phyloP scores from a whole-genome alignment of 495 filamentous ascomycete genomes.

The Jackrogersella multiformis region DNA sequence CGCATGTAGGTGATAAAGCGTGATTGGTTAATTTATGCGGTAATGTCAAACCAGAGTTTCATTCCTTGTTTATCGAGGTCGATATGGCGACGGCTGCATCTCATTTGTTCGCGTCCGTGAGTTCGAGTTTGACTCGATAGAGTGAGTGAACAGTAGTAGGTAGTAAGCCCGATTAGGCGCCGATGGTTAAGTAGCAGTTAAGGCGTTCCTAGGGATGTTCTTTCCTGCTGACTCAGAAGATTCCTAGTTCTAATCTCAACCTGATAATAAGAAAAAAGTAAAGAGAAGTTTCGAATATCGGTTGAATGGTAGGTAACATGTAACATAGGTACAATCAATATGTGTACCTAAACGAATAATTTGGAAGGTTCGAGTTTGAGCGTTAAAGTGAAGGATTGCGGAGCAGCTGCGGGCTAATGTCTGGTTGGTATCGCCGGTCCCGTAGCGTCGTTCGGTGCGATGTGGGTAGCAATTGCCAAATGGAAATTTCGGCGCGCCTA shows the following conservation, averaged over 20 bases:
- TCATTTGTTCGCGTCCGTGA: background rate
- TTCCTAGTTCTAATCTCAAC: background rate
- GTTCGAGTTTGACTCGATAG: background rate
- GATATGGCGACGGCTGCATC: background rate
- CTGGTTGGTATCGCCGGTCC: background rate
- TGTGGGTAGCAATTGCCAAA: background rate
- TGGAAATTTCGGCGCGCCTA: too few species aligned
- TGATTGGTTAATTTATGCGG: background rate
- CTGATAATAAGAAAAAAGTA: background rate
- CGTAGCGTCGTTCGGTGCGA: background rate
- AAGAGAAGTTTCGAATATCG: background rate
- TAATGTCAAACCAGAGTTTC: background rate
- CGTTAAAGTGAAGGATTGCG: background rate
- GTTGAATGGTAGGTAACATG: background rate
- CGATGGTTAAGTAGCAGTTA: background rate
- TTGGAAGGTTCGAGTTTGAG: background rate
- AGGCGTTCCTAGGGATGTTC: background rate
- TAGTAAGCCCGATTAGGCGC: background rate
- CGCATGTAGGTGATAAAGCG: too few species aligned
- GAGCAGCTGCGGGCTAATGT: background rate
- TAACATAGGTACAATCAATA: background rate
- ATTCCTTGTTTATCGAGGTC: background rate
- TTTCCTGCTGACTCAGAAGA: background rate
- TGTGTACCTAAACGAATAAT: background rate
- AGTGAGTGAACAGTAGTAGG: too few species aligned